phyloP scores from a whole-genome alignment of 768 basidiomycete genomes.

The Hygrocybe coccinea region DNA sequence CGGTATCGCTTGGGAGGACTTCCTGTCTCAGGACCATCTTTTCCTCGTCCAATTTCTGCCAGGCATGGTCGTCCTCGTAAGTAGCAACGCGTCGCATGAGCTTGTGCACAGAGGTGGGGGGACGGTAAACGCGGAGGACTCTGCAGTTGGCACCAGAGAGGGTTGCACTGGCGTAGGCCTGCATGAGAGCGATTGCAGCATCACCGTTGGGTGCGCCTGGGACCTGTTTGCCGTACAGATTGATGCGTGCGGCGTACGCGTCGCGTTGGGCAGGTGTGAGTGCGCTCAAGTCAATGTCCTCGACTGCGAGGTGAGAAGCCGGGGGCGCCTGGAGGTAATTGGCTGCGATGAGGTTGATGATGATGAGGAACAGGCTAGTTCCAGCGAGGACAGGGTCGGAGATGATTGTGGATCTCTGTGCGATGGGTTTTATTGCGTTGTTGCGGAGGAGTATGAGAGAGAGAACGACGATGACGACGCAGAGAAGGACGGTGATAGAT shows the following conservation, averaged over 20 bases:
- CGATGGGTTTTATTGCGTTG: background rate
- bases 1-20: background rate
- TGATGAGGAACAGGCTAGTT: background rate
- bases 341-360: background rate
- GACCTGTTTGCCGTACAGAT: background rate
- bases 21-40: background rate
- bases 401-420: background rate
- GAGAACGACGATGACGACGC: constrained; percentile 19
- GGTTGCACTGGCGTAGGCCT: background rate
- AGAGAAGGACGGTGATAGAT: background rate
- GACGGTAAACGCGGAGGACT: background rate
- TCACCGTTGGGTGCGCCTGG: background rate
- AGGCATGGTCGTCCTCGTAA: background rate
- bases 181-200: constrained; percentile 1
- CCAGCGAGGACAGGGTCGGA: background rate
- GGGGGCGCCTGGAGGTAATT: constrained; percentile 1
- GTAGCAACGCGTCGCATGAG: background rate
- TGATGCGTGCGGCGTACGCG: background rate
- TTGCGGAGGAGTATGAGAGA: background rate
- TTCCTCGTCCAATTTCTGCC: background rate
- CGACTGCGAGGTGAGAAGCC: background rate
- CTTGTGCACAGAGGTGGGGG: background rate
- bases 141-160: background rate
- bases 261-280: background rate
- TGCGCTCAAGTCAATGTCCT: background rate